Percentiles rank a stretch among this genome's conserved stretches.
These are phyloP conservation scores for Naganishia vaughanmartiniae DNA, from an alignment of 768 basidiomycete species.

Conservation along the genomic window DNA sequence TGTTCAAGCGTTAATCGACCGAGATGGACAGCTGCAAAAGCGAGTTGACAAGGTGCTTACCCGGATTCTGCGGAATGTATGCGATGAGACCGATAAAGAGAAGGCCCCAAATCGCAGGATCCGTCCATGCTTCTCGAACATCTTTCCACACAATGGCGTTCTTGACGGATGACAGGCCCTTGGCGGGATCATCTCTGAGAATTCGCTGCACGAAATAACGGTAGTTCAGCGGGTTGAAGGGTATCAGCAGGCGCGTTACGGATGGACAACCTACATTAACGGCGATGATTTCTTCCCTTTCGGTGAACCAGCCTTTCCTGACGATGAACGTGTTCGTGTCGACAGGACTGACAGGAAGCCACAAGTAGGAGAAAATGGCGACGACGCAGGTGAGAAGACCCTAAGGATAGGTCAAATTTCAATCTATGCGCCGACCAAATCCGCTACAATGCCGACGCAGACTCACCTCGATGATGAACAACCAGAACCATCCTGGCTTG, in stretches of 20 bases:
- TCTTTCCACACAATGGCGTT: conserved; percentile 28
- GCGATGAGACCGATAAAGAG: conserved; percentile 30
- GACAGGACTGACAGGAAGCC: conserved; percentile 65
- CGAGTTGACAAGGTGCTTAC: not conserved
- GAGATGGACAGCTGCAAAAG: not conserved
- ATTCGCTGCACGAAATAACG: conserved; percentile 51
- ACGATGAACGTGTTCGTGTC: conserved; percentile 64
- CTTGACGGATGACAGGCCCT: conserved; percentile 51
- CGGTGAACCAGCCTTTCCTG: conserved; percentile 63
- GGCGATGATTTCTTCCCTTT: conserved; percentile 64
- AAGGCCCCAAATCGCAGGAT: conserved; percentile 31
- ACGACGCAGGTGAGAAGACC: conserved; percentile 59
- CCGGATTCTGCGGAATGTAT: conserved; percentile 21
- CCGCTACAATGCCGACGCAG: not conserved
- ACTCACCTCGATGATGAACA: conserved; percentile 24
- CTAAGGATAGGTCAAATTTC: conserved; percentile 25
- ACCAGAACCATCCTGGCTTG: conserved; percentile 35
- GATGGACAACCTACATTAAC: conserved; percentile 47
- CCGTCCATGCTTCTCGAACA: conserved; percentile 29
- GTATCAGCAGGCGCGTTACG: not conserved
- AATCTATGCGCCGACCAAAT: not conserved
- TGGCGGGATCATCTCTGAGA: conserved; percentile 65
- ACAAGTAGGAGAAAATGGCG: conserved; percentile 59
- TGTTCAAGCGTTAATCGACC: not conserved
- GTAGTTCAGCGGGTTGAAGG: conserved; percentile 44